phyloP scores from a whole-genome alignment of 768 basidiomycete genomes.

The Neoboletus brunneissimus region DNA sequence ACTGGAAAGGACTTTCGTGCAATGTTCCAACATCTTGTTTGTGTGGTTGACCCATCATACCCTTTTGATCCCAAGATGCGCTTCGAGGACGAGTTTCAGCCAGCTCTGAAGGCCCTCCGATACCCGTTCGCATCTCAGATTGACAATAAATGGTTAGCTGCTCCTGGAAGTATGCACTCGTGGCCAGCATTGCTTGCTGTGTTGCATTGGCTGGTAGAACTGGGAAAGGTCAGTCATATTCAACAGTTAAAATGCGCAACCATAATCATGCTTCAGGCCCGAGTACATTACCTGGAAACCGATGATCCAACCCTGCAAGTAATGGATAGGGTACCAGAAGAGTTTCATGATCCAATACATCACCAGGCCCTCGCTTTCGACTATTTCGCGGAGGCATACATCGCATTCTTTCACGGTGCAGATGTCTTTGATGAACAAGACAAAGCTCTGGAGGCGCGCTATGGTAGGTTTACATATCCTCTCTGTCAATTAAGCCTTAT shows the following conservation, averaged over 20 bases:
- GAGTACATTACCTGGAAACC: conserved; percentile 51
- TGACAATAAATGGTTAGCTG: conserved; percentile 82
- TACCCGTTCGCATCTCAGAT: conserved; percentile 82
- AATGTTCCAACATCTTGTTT: conserved; percentile 78
- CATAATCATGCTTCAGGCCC: conserved; percentile 23
- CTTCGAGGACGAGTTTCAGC: conserved; percentile 82
- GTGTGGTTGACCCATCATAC: conserved; percentile 67
- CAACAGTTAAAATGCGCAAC: neutral
- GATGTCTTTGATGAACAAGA: conserved; percentile 73
- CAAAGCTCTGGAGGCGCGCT: conserved; percentile 67
- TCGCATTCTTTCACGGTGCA: conserved; percentile 60
- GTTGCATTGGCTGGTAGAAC: conserved; percentile 87
- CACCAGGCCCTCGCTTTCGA: conserved; percentile 77
- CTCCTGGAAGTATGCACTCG: conserved; percentile 86
- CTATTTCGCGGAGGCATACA: conserved; percentile 67
- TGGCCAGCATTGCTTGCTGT: conserved; percentile 89
- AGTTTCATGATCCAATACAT: conserved; percentile 72
- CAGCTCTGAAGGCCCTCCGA: conserved; percentile 65
- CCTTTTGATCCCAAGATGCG: conserved; percentile 52
- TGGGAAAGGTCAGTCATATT: conserved; percentile 64
- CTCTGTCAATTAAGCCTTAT: neutral
- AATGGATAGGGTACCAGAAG: conserved; percentile 58
- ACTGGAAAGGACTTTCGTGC: conserved; percentile 83
- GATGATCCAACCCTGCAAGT: conserved; percentile 68
- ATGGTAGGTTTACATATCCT: conserved; percentile 47